A percentile compares a stretch with the other conserved stretches of the same genome.
Conservation (phyloP, 192 early-diverging fungal species). For the Coemansia sp. region DNA sequence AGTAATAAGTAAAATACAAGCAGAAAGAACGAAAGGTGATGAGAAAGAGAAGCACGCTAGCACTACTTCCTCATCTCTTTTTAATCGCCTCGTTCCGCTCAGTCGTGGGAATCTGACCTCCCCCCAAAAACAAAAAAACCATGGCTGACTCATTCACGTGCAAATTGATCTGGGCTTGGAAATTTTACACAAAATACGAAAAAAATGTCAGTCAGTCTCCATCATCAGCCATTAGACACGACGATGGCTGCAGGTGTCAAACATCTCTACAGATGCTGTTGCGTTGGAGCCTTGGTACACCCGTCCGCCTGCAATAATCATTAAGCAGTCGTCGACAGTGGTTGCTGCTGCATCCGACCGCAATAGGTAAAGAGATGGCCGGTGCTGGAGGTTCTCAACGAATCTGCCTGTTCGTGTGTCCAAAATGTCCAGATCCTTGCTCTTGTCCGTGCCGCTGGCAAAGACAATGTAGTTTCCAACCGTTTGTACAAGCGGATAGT, state of each 20-base stretch:
- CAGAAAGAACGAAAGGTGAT: no score
- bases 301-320: constrained; percentile 43
- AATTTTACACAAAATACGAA: background rate
- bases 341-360: constrained; percentile 32
- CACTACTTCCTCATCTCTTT: no score
- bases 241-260: constrained; percentile 35
- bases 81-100: no score
- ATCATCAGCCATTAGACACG: no score
- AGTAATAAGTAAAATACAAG: background rate
- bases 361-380: constrained; percentile 38
- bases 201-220: background rate
- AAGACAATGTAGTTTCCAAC: constrained; percentile 52
- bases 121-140: no score
- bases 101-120: no score
- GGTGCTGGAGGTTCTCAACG: constrained; percentile 20
- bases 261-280: constrained; percentile 52
- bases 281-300: constrained; percentile 49
- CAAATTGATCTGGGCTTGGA: no score
- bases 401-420: constrained; percentile 32
- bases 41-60: no score
- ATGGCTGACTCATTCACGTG: no score
- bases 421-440: constrained; percentile 49
- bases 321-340: constrained; percentile 38
- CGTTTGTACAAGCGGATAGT: constrained; percentile 43
- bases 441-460: constrained; percentile 28